phyloP scores from a whole-genome alignment of 345 rosid genomes.

The Zanthoxylum bungeanum region DNA sequence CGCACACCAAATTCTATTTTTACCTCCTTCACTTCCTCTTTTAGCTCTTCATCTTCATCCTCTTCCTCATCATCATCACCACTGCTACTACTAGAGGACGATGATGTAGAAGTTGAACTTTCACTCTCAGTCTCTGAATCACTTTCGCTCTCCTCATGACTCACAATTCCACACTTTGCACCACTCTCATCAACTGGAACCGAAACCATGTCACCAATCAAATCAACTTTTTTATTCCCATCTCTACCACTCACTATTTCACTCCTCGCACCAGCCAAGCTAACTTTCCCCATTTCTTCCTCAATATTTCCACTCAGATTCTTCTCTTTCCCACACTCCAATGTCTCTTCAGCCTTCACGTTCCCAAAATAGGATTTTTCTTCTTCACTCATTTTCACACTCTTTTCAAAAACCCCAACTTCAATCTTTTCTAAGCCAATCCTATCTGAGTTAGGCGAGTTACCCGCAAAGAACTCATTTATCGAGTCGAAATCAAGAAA shows the following conservation, averaged over 20 bases:
- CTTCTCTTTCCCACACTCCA: slow-evolving; percentile 26
- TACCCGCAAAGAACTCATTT: slow-evolving; percentile 45
- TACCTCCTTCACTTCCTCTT: slow-evolving; percentile 20
- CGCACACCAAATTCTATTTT: slow-evolving; percentile 21
- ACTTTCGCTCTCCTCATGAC: slow-evolving; percentile 25
- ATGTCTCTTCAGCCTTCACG: slow-evolving; percentile 27
- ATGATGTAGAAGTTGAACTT: slow-evolving; percentile 41
- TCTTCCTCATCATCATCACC: slow-evolving; percentile 4
- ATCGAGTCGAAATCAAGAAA: slow-evolving; percentile 63
- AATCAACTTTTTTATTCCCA: slow-evolving; percentile 19
- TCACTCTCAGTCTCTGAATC: slow-evolving; percentile 41
- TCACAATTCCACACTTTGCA: slow-evolving; percentile 22
- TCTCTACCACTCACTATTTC: slow-evolving; percentile 21
- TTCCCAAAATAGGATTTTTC: slow-evolving; percentile 12
- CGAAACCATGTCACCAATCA: slow-evolving; percentile 16
- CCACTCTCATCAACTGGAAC: slow-evolving; percentile 18
- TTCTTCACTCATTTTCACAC: slow-evolving; percentile 30
- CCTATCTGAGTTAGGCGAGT: slow-evolving; percentile 19
- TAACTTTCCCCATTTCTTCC: slow-evolving; percentile 44
- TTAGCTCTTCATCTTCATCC: slow-evolving; percentile 19
- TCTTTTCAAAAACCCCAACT: slow-evolving; percentile 30
- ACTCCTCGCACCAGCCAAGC: slow-evolving; percentile 27
- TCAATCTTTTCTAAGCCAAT: slow-evolving; percentile 32
- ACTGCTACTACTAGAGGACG: slow-evolving; percentile 31
- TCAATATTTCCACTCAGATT: slow-evolving; percentile 40